phyloP scores from a whole-genome alignment of 2,329 filamentous ascomycete species.

The Didymella exigua region DNA sequence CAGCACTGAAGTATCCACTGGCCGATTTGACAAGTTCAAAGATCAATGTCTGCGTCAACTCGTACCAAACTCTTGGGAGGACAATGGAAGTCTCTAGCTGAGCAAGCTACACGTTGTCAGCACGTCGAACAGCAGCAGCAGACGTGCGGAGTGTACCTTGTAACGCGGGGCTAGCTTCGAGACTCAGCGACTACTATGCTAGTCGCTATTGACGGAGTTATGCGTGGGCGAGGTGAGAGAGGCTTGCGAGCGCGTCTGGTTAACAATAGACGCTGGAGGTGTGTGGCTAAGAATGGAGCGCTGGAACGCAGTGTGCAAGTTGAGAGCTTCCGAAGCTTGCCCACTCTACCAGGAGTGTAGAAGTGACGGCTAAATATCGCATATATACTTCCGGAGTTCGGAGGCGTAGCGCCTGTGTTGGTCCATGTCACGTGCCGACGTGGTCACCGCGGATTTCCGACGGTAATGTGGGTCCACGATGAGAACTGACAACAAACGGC shows the following conservation, averaged over 20 bases:
- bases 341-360: background rate
- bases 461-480: background rate
- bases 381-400: conserved; percentile 1
- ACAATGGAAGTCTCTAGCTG: background rate
- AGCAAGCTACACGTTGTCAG: background rate
- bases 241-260: background rate
- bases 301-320: background rate
- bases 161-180: background rate
- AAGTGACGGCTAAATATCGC: background rate
- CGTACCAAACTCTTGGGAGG: background rate
- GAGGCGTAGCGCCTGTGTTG: background rate
- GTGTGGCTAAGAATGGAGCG: background rate
- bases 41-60: background rate
- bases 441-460: background rate
- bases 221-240: conserved; percentile 5
- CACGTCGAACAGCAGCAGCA: no score
- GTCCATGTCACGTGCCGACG: conserved; percentile 1
- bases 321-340: background rate
- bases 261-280: background rate
- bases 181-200: background rate
- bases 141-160: background rate
- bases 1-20: background rate
- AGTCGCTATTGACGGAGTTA: background rate
- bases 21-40: background rate
- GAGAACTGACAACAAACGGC: background rate